phyloP scores from a whole-genome alignment of 768 basidiomycete genomes.

The Suillus subaureus region DNA sequence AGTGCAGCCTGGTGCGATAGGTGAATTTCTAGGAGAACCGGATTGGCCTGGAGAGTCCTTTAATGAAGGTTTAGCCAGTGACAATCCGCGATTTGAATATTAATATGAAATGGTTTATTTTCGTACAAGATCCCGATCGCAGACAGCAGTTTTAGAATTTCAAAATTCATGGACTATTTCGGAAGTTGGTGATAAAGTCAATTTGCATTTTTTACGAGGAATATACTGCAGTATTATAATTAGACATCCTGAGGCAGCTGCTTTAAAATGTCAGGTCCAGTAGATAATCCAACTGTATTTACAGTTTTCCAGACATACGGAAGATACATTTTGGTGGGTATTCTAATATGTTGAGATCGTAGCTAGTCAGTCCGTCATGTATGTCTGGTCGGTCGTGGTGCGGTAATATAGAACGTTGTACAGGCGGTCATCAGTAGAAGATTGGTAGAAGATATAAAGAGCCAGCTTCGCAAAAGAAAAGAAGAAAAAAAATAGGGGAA shows the following conservation, averaged over 20 bases:
- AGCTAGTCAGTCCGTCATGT: neutral
- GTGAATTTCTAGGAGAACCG: neutral
- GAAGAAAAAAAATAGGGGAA: neutral
- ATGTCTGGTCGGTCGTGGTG: slow-evolving; percentile 1
- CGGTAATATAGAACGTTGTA: neutral
- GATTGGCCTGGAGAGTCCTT: neutral
- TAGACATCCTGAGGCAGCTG: neutral
- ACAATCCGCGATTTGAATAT: neutral
- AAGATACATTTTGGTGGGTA: slow-evolving; percentile 19
- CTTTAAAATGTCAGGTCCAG: neutral
- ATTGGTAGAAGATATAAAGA: neutral
- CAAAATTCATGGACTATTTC: neutral
- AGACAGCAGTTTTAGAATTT: neutral
- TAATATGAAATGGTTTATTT: neutral
- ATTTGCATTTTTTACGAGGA: neutral
- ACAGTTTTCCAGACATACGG: slow-evolving; percentile 6
- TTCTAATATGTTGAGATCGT: slow-evolving; percentile 10
- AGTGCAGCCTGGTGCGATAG: neutral
- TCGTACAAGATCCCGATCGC: neutral
- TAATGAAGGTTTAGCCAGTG: neutral
- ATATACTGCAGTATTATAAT: neutral
- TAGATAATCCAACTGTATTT: slow-evolving; percentile 2
- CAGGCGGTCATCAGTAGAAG: neutral
- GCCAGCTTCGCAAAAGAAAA: neutral
- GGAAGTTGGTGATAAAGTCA: neutral